Percentiles rank a stretch among this genome's conserved stretches.
Conservation (phyloP, 2,329 filamentous ascomycete species). For the Coniochaeta ligniaria region DNA sequence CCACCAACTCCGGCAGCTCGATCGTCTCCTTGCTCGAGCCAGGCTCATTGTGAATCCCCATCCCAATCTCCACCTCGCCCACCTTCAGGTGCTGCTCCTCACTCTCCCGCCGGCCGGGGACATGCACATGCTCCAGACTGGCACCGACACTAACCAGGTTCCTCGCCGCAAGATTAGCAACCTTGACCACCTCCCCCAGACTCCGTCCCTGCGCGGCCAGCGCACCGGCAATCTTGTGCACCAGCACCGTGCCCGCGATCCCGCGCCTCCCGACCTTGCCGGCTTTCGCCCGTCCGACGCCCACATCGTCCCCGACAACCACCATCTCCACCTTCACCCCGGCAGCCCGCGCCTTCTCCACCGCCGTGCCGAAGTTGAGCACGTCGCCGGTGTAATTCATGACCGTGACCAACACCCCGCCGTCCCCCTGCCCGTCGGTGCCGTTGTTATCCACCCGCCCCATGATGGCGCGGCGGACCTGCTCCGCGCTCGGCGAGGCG, state of each 20-base stretch:
- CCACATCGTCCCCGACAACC: slow-evolving; percentile 86
- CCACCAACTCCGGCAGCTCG: slow-evolving; percentile 47
- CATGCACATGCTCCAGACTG: slow-evolving; percentile 85
- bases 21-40: slow-evolving; percentile 44
- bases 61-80: slow-evolving; percentile 59
- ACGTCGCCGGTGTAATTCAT: slow-evolving; percentile 95
- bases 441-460: slow-evolving; percentile 55
- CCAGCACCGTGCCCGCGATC: slow-evolving; percentile 83
- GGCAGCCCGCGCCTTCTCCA: slow-evolving; percentile 81
- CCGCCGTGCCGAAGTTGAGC: slow-evolving; percentile 87
- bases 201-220: slow-evolving; percentile 63
- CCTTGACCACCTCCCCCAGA: slow-evolving; percentile 63
- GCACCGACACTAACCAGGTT: slow-evolving; percentile 83
- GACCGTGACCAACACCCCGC: slow-evolving; percentile 77
- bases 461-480: slow-evolving; percentile 71
- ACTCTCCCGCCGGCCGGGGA: slow-evolving; percentile 62
- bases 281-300: slow-evolving; percentile 71
- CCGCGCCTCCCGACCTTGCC: slow-evolving; percentile 91
- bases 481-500: slow-evolving; percentile 67
- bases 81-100: slow-evolving; percentile 50
- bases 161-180: slow-evolving; percentile 63
- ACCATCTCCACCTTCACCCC: slow-evolving; percentile 80
- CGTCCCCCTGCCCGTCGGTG: slow-evolving; percentile 24
- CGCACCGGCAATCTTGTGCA: slow-evolving; percentile 86
- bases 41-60: slow-evolving; percentile 72